Evolutionary conservation across 805 yeast species (phyloP).

Genomic region (Barnettozyma sucrosica): DNA sequence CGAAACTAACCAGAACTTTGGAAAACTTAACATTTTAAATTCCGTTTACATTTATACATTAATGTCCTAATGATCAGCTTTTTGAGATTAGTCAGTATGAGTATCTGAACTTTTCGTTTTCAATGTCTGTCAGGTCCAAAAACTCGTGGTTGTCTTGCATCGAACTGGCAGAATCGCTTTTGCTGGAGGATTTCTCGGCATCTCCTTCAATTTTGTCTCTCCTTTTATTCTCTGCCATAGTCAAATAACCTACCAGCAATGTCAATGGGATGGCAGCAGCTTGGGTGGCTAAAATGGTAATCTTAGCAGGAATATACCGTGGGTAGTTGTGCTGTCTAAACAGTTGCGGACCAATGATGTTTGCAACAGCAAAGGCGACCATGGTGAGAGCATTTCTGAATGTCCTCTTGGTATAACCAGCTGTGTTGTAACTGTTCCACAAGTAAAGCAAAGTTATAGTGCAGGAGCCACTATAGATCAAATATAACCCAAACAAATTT

Average conservation of each 20-base stretch:
- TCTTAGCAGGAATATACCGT: slow-evolving; percentile 49
- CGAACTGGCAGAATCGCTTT: background rate
- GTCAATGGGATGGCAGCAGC: slow-evolving; percentile 38
- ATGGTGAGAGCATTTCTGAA: slow-evolving; percentile 45
- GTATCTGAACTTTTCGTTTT: slow-evolving; percentile 11
- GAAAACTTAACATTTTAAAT: slow-evolving; percentile 56
- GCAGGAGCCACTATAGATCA: slow-evolving; percentile 47
- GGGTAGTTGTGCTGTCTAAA: slow-evolving; percentile 46
- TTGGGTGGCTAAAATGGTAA: slow-evolving; percentile 47
- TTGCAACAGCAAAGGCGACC: slow-evolving; percentile 48
- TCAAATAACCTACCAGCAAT: slow-evolving; percentile 34
- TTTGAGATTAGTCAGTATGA: slow-evolving; percentile 2
- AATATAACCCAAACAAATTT: slow-evolving; percentile 41
- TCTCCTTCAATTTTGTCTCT: slow-evolving; percentile 31
- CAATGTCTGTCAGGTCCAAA: slow-evolving; percentile 11
- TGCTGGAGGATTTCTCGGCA: background rate
- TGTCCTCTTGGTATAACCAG: slow-evolving; percentile 52
- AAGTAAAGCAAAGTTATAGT: slow-evolving; percentile 49
- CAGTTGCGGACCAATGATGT: slow-evolving; percentile 57
- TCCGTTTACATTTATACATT: background rate
- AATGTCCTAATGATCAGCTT: background rate
- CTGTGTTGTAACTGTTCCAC: slow-evolving; percentile 54
- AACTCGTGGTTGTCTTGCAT: slow-evolving; percentile 5
- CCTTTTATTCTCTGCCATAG: slow-evolving; percentile 40
- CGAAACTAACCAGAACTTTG: slow-evolving; percentile 51